phyloP scores from a whole-genome alignment of 2,329 filamentous ascomycete species.

The Pseudogymnoascus sp. region DNA sequence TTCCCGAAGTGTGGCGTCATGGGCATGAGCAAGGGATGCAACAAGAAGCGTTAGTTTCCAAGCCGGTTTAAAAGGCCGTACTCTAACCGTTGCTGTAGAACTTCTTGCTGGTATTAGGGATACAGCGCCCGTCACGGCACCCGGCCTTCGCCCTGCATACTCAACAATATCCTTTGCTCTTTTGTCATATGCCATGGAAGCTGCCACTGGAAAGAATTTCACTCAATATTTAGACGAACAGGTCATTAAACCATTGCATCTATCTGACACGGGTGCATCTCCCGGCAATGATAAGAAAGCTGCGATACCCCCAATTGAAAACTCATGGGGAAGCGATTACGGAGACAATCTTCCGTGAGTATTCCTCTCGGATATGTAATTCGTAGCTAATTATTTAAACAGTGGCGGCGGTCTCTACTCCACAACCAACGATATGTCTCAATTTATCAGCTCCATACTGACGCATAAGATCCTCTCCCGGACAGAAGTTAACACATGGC shows the following conservation, averaged over 20 bases:
- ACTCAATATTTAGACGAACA: slow-evolving; percentile 10
- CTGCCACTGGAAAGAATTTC: slow-evolving; percentile 26
- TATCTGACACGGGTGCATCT: slow-evolving; percentile 22
- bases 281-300: neutral
- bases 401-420: slow-evolving; percentile 31
- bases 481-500: slow-evolving; percentile 6
- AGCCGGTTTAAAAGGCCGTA: neutral
- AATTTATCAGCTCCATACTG: slow-evolving; percentile 21
- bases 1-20: neutral
- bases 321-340: neutral
- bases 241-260: slow-evolving; percentile 24
- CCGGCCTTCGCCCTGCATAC: neutral
- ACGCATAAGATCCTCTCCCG: neutral
- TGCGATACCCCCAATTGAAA: neutral
- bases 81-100: neutral
- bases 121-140: neutral
- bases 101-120: neutral
- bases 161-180: slow-evolving; percentile 14
- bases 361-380: neutral
- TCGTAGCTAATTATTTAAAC: neutral
- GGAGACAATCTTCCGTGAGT: neutral
- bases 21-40: neutral
- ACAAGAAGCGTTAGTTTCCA: neutral
- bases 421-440: slow-evolving; percentile 23
- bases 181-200: slow-evolving; percentile 29